Conservation (phyloP, 1,284 basidiomycete species). For the Cystobasidium sp. region DNA sequence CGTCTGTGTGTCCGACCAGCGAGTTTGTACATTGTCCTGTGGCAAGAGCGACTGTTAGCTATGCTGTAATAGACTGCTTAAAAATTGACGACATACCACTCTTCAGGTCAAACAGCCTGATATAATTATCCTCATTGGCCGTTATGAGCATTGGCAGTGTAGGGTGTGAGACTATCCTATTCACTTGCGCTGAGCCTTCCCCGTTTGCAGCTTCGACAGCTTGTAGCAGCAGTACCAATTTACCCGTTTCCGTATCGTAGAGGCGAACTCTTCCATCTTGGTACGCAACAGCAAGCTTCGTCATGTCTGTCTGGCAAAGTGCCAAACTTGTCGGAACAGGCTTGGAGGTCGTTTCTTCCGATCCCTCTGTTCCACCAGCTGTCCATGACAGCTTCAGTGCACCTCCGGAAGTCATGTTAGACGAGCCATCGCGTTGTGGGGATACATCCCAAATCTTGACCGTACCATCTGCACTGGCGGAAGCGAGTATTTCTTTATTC, state of each 20-base stretch:
- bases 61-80: background rate
- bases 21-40: constrained; percentile 81
- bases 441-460: constrained; percentile 86
- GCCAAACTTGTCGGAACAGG: constrained; percentile 75
- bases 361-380: constrained; percentile 53
- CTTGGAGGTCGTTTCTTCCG: constrained; percentile 60
- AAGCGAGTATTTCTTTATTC: constrained; percentile 72
- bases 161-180: constrained; percentile 86
- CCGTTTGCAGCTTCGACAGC: constrained; percentile 70
- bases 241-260: constrained; percentile 83
- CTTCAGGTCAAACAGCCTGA: constrained; percentile 82
- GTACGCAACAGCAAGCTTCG: constrained; percentile 71
- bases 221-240: constrained; percentile 71
- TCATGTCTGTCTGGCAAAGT: constrained; percentile 67
- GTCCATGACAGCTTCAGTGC: constrained; percentile 67
- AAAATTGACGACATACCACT: constrained; percentile 65
- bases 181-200: constrained; percentile 73
- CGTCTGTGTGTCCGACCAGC: constrained; percentile 87
- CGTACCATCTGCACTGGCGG: constrained; percentile 84
- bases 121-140: constrained; percentile 91
- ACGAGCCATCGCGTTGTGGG: background rate
- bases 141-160: constrained; percentile 85
- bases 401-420: constrained; percentile 57
- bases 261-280: constrained; percentile 87
- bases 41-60: background rate